Evolutionary conservation across 441 rosid genomes (phyloP), one percentile per base, ranked within the genome.

Genomic region (Adansonia gregorii): DNA sequence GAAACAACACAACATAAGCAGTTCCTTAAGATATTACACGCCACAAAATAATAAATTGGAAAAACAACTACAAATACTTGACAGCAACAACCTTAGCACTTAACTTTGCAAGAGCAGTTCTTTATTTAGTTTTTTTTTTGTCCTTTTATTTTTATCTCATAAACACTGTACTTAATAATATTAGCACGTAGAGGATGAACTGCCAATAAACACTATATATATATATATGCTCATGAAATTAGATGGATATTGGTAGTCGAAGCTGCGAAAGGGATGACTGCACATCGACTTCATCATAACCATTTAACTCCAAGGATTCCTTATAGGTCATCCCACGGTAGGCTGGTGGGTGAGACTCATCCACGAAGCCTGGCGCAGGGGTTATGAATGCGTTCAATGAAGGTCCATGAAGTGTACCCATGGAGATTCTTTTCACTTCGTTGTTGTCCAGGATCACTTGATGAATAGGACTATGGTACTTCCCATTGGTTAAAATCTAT

Each of bases 321-420:
- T 72, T 78, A 65, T 82, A 82, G 49, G 85, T 82, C 78, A 79
- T 67, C 48, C 80, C 82, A 1, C 49, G 71, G 64, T 82, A 82
- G 6, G 80, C 74, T 9, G 49, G 17, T 0, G 81, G 78, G 39
- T 56, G 78, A 61, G 49, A 11, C 11, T 67, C 61, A 11, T 79
- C 76, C 4, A 80, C 60, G 8, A 82, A 73, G 68, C 76, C 74
- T 7, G 59, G 19, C 0, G 78, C 82, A 15, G 84, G 87, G 20
- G 60, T 41, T 12, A 85, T 79, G 17, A 73, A n/a, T 15, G 75
- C 65, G 49, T 85, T 61, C 3, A 82, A 12, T 9, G 82, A 77
- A n/a, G 87, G 87, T 59, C 87, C 85, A 24, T 82, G 84, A 45
- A 82, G 77, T 4, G 80, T 78, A 72, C 80, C 85, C 60, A 82